These are phyloP conservation scores for Tephrocybe sp. DNA, from an alignment of 768 basidiomycete genomes.

Conservation along the genomic window DNA sequence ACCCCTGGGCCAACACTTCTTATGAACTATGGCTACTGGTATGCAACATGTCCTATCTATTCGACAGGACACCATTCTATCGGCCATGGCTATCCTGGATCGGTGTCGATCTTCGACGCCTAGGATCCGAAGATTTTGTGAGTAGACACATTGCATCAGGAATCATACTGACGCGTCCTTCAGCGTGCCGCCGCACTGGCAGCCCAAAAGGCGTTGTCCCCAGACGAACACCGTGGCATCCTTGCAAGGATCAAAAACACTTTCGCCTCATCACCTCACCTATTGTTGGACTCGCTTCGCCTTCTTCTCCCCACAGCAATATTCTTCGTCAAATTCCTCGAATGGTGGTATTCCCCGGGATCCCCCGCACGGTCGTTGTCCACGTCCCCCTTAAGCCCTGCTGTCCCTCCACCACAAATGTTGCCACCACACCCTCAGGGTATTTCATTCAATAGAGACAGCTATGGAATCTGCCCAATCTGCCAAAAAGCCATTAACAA, in stretches of 20 bases:
- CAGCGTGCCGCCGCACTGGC: conserved; percentile 43
- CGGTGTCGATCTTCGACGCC: conserved; percentile 77
- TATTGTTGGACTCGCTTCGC: conserved; percentile 75
- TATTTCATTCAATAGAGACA: conserved; percentile 56
- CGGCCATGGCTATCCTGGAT: conserved; percentile 91
- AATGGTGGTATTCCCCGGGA: conserved; percentile 98
- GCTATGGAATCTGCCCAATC: conserved; percentile 85
- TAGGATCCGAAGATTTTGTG: conserved; percentile 79
- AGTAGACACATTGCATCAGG: conserved; percentile 23
- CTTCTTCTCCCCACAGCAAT: conserved; percentile 84
- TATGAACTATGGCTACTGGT: conserved; percentile 83
- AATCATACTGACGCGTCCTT: conserved; percentile 7
- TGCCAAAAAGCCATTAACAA: conserved; percentile 76
- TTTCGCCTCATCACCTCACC: conserved; percentile 53
- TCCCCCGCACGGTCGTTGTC: conserved; percentile 81
- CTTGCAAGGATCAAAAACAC: conserved; percentile 45
- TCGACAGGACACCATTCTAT: conserved; percentile 82
- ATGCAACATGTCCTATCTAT: conserved; percentile 89
- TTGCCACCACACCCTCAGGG: conserved; percentile 75
- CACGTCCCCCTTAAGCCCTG: conserved; percentile 61
- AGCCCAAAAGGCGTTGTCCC: conserved; percentile 28
- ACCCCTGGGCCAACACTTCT: conserved; percentile 78
- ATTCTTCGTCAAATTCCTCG: conserved; percentile 94
- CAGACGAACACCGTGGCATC: conserved; percentile 34
- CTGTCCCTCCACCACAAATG: conserved; percentile 75